phyloP scores from a whole-genome alignment of 2,329 filamentous ascomycete species.

The Chalaropsis thielavioides region DNA sequence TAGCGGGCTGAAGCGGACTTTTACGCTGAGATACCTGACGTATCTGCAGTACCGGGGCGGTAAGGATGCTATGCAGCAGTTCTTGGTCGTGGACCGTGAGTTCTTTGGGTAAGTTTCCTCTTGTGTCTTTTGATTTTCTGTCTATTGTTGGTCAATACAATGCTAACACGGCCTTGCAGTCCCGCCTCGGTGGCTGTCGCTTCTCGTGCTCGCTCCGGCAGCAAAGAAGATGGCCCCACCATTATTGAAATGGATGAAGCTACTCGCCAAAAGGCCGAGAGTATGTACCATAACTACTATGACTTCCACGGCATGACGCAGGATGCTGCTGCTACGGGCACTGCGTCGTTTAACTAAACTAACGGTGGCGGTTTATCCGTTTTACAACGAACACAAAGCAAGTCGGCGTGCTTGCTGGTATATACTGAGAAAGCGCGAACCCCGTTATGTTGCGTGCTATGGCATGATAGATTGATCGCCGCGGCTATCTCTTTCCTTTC shows the following conservation, averaged over 20 bases:
- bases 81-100: conserved; percentile 67
- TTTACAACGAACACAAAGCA: background rate
- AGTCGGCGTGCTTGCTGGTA: background rate
- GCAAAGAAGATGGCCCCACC: conserved; percentile 34
- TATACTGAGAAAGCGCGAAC: background rate
- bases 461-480: background rate
- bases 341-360: conserved; percentile 36
- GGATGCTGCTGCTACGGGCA: conserved; percentile 34
- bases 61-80: conserved; percentile 74
- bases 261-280: conserved; percentile 37
- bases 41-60: conserved; percentile 74
- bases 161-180: conserved; percentile 23
- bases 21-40: conserved; percentile 64
- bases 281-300: conserved; percentile 37
- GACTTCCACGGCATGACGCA: conserved; percentile 34
- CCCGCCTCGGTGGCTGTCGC: conserved; percentile 33
- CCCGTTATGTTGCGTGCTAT: background rate
- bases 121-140: background rate
- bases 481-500: background rate
- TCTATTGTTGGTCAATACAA: background rate
- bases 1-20: conserved; percentile 51
- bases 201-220: conserved; percentile 26
- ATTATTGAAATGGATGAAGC: conserved; percentile 36
- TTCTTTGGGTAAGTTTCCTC: conserved; percentile 58
- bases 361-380: background rate